Percentiles rank a stretch among this genome's conserved stretches.
Evolutionary conservation across 2,329 filamentous ascomycete species (phyloP).

Genomic region (Dothiorella sarmentorum): DNA sequence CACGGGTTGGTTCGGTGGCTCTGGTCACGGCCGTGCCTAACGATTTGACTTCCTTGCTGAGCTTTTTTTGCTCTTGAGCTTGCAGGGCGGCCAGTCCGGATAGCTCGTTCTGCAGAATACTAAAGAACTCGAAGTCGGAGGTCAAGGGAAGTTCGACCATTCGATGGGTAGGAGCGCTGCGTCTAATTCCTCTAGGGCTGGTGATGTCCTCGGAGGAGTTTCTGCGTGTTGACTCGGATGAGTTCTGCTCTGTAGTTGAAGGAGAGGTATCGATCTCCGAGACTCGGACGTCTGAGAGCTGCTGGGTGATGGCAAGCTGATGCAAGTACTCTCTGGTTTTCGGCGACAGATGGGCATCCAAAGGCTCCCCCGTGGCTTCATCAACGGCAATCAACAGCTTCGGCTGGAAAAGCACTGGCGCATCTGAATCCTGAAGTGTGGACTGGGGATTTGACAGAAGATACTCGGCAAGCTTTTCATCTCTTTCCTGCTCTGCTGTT

Average conservation of each 20-base stretch:
- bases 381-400: constrained; percentile 69
- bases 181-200: background rate
- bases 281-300: background rate
- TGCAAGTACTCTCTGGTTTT: constrained; percentile 63
- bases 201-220: background rate
- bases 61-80: constrained; percentile 59
- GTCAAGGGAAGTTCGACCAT: constrained; percentile 71
- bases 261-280: background rate
- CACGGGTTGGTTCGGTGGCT: constrained; percentile 62
- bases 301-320: constrained; percentile 49
- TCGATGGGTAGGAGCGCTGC: constrained; percentile 28
- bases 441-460: background rate
- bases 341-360: constrained; percentile 65
- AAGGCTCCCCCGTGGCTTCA: constrained; percentile 61
- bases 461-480: constrained; percentile 13
- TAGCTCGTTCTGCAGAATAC: constrained; percentile 68
- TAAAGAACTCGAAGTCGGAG: constrained; percentile 78
- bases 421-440: background rate
- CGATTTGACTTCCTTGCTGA: constrained; percentile 60
- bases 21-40: constrained; percentile 64
- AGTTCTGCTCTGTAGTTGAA: background rate
- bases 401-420: constrained; percentile 51
- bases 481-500: constrained; percentile 23
- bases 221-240: background rate
- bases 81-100: constrained; percentile 67